phyloP scores from a whole-genome alignment of 495 filamentous ascomycete genomes.

The Hypoxylon lienhwacheense region DNA sequence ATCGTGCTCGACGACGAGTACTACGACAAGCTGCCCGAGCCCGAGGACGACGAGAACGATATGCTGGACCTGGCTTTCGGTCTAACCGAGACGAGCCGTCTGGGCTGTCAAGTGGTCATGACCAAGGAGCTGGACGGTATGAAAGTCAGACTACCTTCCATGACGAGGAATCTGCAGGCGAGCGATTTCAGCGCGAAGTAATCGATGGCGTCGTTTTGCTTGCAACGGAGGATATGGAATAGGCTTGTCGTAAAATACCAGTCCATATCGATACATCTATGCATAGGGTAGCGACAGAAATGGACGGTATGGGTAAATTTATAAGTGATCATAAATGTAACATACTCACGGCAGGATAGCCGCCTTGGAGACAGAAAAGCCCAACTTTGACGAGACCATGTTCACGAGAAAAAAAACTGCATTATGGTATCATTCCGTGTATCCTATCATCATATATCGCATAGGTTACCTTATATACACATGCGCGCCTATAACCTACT shows the following conservation, averaged over 20 bases:
- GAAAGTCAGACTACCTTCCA: constrained; percentile 77
- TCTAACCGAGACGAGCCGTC: constrained; percentile 89
- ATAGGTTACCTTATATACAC: background rate
- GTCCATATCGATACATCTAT: constrained; percentile 18
- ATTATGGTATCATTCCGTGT: constrained; percentile 29
- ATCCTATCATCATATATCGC: background rate
- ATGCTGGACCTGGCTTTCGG: constrained; percentile 98
- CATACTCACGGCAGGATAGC: constrained; percentile 17
- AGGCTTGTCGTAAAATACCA: constrained; percentile 8
- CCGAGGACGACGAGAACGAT: constrained; percentile 97
- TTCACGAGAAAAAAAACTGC: constrained; percentile 17
- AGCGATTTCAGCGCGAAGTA: constrained; percentile 75
- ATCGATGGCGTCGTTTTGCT: constrained; percentile 24
- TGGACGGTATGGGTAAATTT: constrained; percentile 5
- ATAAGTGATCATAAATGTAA: constrained; percentile 20
- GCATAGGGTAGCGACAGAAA: constrained; percentile 9
- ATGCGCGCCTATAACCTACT: background rate
- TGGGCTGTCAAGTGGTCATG: constrained; percentile 96
- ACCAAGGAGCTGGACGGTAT: constrained; percentile 84
- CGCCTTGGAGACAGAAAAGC: constrained; percentile 21
- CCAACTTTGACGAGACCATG: constrained; percentile 34
- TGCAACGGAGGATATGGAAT: constrained; percentile 40
- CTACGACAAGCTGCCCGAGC: constrained; percentile 91
- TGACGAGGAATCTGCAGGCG: constrained; percentile 95
- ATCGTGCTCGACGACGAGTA: constrained; percentile 81